These are phyloP conservation scores for Pseudovirgaria hyperparasitica DNA, from an alignment of 2,329 filamentous ascomycete genomes.

Conservation along the genomic window DNA sequence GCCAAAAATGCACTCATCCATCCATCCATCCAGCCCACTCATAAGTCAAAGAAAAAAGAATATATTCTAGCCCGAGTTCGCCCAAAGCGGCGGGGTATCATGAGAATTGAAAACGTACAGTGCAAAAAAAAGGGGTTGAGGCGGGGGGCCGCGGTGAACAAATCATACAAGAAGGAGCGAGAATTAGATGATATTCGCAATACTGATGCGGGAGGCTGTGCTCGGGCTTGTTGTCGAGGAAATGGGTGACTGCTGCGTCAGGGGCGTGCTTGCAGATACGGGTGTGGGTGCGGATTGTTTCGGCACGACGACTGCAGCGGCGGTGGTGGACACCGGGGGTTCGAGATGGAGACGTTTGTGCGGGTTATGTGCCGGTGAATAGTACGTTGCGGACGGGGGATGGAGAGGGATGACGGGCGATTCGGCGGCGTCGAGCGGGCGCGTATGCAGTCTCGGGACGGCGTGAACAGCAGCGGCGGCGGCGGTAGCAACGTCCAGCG, in stretches of 20 bases:
- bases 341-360: constrained; percentile 24
- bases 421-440: constrained; percentile 10
- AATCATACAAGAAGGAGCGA: no score
- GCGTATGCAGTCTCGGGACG: constrained; percentile 3
- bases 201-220: constrained; percentile 25
- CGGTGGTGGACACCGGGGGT: constrained; percentile 10
- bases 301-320: constrained; percentile 9
- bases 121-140: no score
- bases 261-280: constrained; percentile 32
- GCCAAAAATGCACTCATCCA: no score
- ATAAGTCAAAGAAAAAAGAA: no score
- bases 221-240: constrained; percentile 28
- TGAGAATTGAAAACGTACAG: no score
- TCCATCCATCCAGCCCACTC: no score
- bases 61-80: no score
- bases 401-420: constrained; percentile 1
- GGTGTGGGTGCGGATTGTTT: constrained; percentile 17
- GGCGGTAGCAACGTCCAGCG: constrained; percentile 11
- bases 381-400: constrained; percentile 11
- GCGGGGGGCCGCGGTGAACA: no score
- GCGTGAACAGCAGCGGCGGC: constrained; percentile 7
- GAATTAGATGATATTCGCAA: constrained; percentile 28
- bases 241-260: constrained; percentile 15
- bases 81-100: no score
- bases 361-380: constrained; percentile 23